phyloP scores from a whole-genome alignment of 2,329 filamentous ascomycete species.

The Ploettnerulaceae sp. region DNA sequence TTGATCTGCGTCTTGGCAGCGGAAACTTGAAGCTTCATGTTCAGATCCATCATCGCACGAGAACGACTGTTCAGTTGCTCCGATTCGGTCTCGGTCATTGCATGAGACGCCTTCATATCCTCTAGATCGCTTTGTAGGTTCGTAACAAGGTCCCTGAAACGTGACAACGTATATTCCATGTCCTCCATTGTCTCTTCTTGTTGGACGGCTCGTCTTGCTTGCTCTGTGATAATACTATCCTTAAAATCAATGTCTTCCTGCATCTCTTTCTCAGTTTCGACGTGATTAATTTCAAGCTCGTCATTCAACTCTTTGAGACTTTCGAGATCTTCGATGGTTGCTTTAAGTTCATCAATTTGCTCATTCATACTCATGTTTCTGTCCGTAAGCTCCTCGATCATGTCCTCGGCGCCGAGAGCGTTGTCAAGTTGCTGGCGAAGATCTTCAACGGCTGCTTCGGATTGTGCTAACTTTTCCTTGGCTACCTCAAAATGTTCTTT shows the following conservation, averaged over 20 bases:
- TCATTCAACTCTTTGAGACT: constrained; percentile 88
- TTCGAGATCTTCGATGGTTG: constrained; percentile 81
- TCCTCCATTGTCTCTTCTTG: constrained; percentile 80
- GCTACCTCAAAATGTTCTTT: constrained; percentile 66
- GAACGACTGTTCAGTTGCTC: constrained; percentile 85
- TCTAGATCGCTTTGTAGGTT: constrained; percentile 82
- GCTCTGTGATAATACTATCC: constrained; percentile 78
- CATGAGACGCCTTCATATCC: constrained; percentile 86
- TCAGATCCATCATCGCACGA: constrained; percentile 92
- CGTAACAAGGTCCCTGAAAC: constrained; percentile 84
- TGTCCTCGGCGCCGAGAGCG: constrained; percentile 81
- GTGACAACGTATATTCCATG: constrained; percentile 81
- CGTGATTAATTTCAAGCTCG: constrained; percentile 88
- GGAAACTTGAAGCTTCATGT: constrained; percentile 86
- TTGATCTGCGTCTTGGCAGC: constrained; percentile 90
- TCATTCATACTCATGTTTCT: constrained; percentile 81
- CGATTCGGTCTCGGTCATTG: constrained; percentile 87
- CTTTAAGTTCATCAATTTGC: constrained; percentile 76
- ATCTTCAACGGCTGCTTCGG: constrained; percentile 74
- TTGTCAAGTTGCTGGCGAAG: constrained; percentile 87
- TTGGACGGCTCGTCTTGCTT: constrained; percentile 64
- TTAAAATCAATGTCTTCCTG: constrained; percentile 90
- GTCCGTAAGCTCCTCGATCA: constrained; percentile 88
- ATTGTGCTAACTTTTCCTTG: constrained; percentile 67
- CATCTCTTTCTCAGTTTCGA: constrained; percentile 89